Percentiles rank a stretch among this genome's conserved stretches.
Conservation (phyloP, 2,329 filamentous ascomycete species). For the Eurotiales sp. region DNA sequence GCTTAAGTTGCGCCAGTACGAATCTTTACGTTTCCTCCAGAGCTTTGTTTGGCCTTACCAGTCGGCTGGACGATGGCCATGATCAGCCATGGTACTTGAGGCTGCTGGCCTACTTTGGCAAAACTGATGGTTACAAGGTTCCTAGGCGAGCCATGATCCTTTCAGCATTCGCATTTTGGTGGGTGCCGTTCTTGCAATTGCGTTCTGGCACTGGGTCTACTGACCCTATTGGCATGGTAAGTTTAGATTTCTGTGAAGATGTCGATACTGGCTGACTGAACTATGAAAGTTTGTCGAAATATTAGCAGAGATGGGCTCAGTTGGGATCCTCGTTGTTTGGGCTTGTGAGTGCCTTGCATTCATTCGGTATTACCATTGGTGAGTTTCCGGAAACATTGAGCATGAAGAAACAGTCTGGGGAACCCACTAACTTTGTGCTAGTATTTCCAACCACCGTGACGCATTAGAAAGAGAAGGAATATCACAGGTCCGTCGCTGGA, state of each 20-base stretch:
- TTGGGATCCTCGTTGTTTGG: constrained; percentile 36
- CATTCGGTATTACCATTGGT: constrained; percentile 37
- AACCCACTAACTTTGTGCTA: not conserved
- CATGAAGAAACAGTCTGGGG: not conserved
- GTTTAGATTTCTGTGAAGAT: constrained; percentile 2
- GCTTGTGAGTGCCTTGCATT: constrained; percentile 41
- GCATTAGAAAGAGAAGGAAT: constrained; percentile 10
- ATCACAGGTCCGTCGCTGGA: constrained; percentile 13
- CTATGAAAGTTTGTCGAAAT: constrained; percentile 40
- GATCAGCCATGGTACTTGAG: constrained; percentile 14
- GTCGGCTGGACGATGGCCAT: constrained; percentile 17
- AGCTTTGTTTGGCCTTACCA: constrained; percentile 29
- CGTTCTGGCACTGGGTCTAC: constrained; percentile 8
- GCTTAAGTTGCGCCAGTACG: constrained; percentile 30
- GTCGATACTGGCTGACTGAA: not conserved
- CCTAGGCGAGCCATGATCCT: constrained; percentile 38
- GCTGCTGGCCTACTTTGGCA: constrained; percentile 25
- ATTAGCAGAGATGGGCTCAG: constrained; percentile 36
- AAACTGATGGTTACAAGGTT: constrained; percentile 26
- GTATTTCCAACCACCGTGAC: constrained; percentile 10
- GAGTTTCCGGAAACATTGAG: constrained; percentile 13
- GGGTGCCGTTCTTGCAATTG: constrained; percentile 42
- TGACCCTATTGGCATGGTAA: constrained; percentile 17
- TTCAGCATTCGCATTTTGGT: constrained; percentile 37
- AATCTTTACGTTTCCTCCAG: constrained; percentile 34